Base-by-base conservation (phyloP, 1,284 basidiomycete species). In the Butyriboletus appendiculatus region DNA sequence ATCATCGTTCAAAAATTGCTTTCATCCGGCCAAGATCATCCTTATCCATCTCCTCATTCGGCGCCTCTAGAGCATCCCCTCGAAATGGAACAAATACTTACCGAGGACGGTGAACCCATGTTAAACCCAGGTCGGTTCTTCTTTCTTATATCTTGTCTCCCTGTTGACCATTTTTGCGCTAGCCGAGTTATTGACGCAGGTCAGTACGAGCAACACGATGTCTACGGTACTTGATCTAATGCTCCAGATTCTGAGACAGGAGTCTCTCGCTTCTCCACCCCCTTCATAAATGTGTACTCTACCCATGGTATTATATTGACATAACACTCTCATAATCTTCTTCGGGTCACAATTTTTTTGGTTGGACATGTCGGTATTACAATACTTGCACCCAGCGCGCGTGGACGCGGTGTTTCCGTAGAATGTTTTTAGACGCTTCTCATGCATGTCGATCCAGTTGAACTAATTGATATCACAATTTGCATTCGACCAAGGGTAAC, bases 161-260 rank as follows among this genome's bases (percentile, higher is more conserved):
- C 11, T 14, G 30, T 39, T 55, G 35, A 63, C 35, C 16, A 9
- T 41, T 5, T 15, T 59, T 39, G 50, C 28, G 24, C 35, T 26
- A 86, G 84, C 81, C 55, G 84, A 86, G 59, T 72, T 86, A 45
- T 71, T 86, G 64, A 84, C 84, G 32, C 83, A 85, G 79, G 82
- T 81, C 51, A 63, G 74, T 67, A 32, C 59, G 48, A 58, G 35
- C 55, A 53, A 53, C 48, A 41, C 24, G 46, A 56, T 48, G 11
- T 51, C 40, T 38, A 56, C 56, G 39, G 37, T 54, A 49, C 56
- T 64, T 40, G 68, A 70, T 69, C 70, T 73, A 58, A 69, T 71
- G 62, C 50, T 59, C 26, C 62, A 56, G 12, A 47, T 68, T 58
- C 48, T 69, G 66, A 55, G 48, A 54, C 64, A 85, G 81, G 82